Base-by-base conservation (phyloP, 306 rosid species). In the Lupinus albus region DNA sequence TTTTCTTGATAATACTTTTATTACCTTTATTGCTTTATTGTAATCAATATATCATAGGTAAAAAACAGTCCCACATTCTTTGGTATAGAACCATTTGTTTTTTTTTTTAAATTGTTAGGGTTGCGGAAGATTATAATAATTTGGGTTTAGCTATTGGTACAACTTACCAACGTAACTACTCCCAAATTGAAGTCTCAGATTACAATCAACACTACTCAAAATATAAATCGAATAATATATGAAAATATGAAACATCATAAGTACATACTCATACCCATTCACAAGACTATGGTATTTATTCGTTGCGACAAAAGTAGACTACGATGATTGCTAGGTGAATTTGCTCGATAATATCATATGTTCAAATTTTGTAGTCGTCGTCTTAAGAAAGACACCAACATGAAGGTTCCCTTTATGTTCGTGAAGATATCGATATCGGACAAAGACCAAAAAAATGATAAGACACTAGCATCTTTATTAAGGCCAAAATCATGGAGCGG, bases 1-100 rank as follows among this genome's bases (percentile, higher is more conserved):
- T n/a, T 64, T 74, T 74, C 60, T 47, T 61, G 71, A 61, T 66
- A 21, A 8, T 41, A 8, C 65, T 49, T 69, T 56, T 69, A 14
- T 56, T 55, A 11, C 58, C 61, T 56, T 56, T 68, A n/a, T 16
- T 68, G 55, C n/a, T 68, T 71, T 38, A 48, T 57, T 64, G 50
- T 56, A 28, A 39, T 46, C n/a, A n/a, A n/a, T 25, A 20, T 20
- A 20, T 20, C 25, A 20, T 20, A 20, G 25, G 25, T 20, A 20
- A 20, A 20, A 20, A 20, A 20, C 25, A 20, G 25, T 20, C 2
- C 25, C 25, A 1, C 25, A 20, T 20, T 48, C 11, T 32, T 50
- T 13, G 42, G n/a, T 18, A 44, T 30, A 47, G 35, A 6, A 50
- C 13, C 25, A 20, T 20, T 20, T 20, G 25, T 20, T 20, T 20